A percentile compares a stretch with the other conserved stretches of the same genome.
Conservation (phyloP, 2,329 filamentous ascomycete species). For the Fusarium sp. region DNA sequence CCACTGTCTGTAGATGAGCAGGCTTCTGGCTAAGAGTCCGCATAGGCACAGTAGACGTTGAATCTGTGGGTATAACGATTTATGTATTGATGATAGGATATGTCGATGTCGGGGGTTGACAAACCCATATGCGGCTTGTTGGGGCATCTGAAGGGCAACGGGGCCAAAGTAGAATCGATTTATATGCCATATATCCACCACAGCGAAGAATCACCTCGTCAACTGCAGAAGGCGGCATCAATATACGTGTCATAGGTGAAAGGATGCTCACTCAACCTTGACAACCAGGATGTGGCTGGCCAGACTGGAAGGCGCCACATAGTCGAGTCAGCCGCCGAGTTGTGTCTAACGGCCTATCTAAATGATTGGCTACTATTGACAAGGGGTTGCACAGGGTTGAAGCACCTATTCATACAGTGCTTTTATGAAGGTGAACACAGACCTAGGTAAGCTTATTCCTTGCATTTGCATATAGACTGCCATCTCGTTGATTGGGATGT, state of each 20-base stretch:
- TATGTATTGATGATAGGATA: background rate
- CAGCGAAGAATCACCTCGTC: accelerated
- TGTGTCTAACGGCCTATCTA: no score
- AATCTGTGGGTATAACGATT: background rate
- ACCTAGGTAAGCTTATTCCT: background rate
- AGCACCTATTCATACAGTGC: background rate
- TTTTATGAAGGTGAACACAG: background rate
- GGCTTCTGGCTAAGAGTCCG: background rate
- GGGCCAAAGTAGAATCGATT: background rate
- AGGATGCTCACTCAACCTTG: background rate
- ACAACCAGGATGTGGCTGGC: background rate
- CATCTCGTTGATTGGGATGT: background rate
- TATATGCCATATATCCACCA: background rate
- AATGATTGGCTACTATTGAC: background rate
- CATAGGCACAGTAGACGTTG: background rate
- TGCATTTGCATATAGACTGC: background rate
- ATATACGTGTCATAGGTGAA: no score
- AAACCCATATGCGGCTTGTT: background rate
- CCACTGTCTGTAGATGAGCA: background rate
- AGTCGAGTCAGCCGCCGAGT: background rate
- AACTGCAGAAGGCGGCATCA: no score
- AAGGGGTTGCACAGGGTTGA: background rate
- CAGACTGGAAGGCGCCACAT: background rate
- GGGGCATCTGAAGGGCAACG: no score
- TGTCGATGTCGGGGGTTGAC: background rate